Conservation (phyloP, 2,329 filamentous ascomycete species). For the Emydomyces testavorans region DNA sequence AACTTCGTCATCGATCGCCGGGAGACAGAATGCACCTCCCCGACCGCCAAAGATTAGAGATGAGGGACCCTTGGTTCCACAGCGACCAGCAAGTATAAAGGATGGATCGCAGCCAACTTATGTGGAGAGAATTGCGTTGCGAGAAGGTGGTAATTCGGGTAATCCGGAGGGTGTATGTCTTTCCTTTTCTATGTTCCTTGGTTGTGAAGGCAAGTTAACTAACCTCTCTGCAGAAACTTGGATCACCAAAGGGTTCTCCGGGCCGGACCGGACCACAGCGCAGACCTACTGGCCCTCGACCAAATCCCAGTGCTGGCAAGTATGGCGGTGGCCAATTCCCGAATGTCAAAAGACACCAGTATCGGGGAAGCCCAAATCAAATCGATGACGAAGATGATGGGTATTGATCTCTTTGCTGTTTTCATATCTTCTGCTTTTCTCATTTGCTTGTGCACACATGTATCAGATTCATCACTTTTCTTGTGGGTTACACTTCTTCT, state of each 20-base stretch:
- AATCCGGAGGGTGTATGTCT: constrained; percentile 23
- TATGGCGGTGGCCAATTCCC: constrained; percentile 17
- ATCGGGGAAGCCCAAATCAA: constrained; percentile 25
- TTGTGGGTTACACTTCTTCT: background rate
- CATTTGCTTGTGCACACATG: background rate
- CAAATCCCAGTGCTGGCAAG: constrained; percentile 29
- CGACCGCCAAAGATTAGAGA: constrained; percentile 46
- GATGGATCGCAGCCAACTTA: constrained; percentile 29
- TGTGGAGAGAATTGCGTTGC: constrained; percentile 33
- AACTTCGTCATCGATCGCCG: constrained; percentile 29
- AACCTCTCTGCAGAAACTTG: constrained; percentile 15
- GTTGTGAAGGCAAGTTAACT: background rate
- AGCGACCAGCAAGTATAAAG: constrained; percentile 34
- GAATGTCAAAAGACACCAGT: constrained; percentile 22
- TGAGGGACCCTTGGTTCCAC: constrained; percentile 49
- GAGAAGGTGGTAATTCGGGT: constrained; percentile 21
- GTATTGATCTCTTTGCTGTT: constrained; percentile 18
- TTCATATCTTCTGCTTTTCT: constrained; percentile 4
- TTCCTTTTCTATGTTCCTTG: background rate
- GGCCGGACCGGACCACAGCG: constrained; percentile 28
- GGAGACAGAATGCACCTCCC: constrained; percentile 33
- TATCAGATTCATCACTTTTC: background rate
- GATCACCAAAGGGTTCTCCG: constrained; percentile 23
- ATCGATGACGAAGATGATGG: constrained; percentile 28
- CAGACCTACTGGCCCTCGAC: constrained; percentile 40